Evolutionary conservation across 2,329 filamentous ascomycete genomes (phyloP), one percentile per base, ranked within the genome.

Genomic region (Coniochaeta sp.): DNA sequence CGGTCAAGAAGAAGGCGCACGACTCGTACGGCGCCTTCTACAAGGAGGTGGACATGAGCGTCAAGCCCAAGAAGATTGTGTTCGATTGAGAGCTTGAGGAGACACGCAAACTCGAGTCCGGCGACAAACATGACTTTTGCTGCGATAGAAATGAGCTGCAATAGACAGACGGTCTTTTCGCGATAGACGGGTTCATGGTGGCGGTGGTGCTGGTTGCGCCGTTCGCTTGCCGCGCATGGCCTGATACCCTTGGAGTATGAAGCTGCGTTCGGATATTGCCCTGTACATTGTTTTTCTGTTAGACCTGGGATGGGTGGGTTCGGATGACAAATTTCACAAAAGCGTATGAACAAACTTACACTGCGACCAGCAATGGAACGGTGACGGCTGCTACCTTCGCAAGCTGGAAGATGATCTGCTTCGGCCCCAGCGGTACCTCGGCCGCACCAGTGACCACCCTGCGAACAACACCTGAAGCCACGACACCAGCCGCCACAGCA

Each of bases 1-100:
- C 92, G 1, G 94, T 99, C 50, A 99, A 97, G 83, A 96, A 95
- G 83, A 97, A 97, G 90, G 82, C 85, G 48, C 94, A 99, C 72
- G 88, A 91, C 63, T 87, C 89, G 47, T 99, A 97, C 65, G 94
- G 94, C 52, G 90, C 91, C 28, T 97, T 97, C 67, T 96, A 88
- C 78, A 96, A 94, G 71, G 90, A 96, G 61, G 84, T 89, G 8
- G 87, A 89, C 61, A 85, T 85, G 68, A 89, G 81, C 67, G 87
- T 92, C 71, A 86, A 88, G 69, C 85, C 89, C 26, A 94, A 87
- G 52, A 96, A 96, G 77, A 95, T 96, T 66, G 91, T 83, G 46
- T 96, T 96, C 73, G 90, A 95, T 63, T 80, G n/a, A n/a, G n/a
- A n/a, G n/a, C n/a, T n/a, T n/a, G n/a, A n/a, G n/a, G n/a, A n/a